Base-by-base conservation (phyloP, 176 grass and related monocot genomes). In the Secale cereale region DNA sequence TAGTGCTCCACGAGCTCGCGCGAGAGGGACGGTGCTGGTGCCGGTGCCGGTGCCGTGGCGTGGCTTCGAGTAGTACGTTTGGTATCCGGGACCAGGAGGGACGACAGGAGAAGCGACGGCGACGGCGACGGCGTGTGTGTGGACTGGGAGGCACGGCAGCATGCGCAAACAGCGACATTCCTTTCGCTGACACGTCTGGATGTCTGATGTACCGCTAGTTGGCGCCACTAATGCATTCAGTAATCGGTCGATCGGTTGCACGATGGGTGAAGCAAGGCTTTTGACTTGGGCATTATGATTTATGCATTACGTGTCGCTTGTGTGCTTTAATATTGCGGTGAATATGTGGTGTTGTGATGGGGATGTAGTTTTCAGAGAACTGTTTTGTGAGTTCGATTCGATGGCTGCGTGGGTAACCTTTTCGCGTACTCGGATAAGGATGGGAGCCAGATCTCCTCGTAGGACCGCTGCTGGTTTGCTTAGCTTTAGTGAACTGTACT, bases 1-100 rank as follows among this genome's bases (percentile, higher is more conserved):
- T 56, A 68, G 82, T 85, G 87, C 82, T 28, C 81, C 87, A 84
- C 76, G 20, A 25, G 61, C 16, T 62, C 76, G 59, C 12, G 70
- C 16, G 70, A 89, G 45, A 66, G 59, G 6, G 68, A 36, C 26
- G 22, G 43, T 36, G 59, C 62, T 14, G 22, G 43, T 50, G 59
- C 27, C 62, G 14, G 40, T 41, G 40, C 10, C 40, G 39, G 14
- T 14, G 32, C 66, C 32, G 41, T 67, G 87, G 78, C 50, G 52
- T 20, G 9, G 8, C 25, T 50, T 78, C 74, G 0, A 6, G 17
- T 54, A 48, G 50, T 22, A 19, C 23, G 76, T 35, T 43, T 46
- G 77, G 66, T 20, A 28, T 73, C 77, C 19, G 1, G 19, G 52
- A 57, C 52, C 52, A 57, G 52, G 31, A n/a, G 10, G 10, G 12